Percentiles rank a stretch among this genome's conserved stretches.
These are phyloP conservation scores for Scedosporium dehoogii DNA, from an alignment of 2,329 filamentous ascomycete genomes.

Conservation along the genomic window DNA sequence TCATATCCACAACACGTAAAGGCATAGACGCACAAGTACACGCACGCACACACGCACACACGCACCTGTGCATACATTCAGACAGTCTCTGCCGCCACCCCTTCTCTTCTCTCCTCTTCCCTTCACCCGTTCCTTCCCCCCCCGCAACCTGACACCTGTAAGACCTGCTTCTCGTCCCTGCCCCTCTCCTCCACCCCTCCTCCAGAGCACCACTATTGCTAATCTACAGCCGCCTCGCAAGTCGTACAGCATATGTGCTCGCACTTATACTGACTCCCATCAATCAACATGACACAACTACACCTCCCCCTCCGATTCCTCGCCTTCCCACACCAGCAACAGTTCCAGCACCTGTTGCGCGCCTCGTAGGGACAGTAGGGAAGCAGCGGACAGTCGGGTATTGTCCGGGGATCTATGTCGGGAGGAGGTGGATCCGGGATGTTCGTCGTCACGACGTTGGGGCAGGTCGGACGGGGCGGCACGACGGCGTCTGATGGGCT, in stretches of 20 bases:
- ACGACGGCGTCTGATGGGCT: conserved; percentile 16
- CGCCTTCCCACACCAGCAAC: conserved; percentile 46
- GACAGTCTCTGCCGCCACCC: neutral
- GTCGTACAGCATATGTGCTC: conserved; percentile 44
- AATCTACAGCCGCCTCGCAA: conserved; percentile 32
- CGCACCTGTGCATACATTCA: neutral
- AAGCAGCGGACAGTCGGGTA: conserved; percentile 33
- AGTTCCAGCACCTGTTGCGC: conserved; percentile 41
- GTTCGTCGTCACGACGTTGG: conserved; percentile 29
- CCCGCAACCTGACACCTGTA: neutral
- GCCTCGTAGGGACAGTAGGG: conserved; percentile 38
- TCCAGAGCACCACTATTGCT: conserved; percentile 1
- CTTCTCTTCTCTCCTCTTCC: neutral
- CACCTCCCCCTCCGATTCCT: conserved; percentile 40
- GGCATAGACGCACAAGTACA: too few species aligned
- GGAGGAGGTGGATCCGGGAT: conserved; percentile 38
- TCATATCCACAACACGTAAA: too few species aligned
- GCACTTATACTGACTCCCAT: conserved; percentile 37
- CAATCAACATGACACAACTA: conserved; percentile 41
- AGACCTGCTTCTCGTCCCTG: too few species aligned
- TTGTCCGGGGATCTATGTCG: conserved; percentile 22
- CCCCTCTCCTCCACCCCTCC: neutral
- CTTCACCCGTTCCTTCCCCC: neutral
- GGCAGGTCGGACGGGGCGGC: conserved; percentile 27
- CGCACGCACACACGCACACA: too few species aligned